A percentile compares a stretch with the other conserved stretches of the same genome.
These are phyloP conservation scores for Xerocomellus intermedius DNA, from an alignment of 768 basidiomycete species.

Conservation along the genomic window DNA sequence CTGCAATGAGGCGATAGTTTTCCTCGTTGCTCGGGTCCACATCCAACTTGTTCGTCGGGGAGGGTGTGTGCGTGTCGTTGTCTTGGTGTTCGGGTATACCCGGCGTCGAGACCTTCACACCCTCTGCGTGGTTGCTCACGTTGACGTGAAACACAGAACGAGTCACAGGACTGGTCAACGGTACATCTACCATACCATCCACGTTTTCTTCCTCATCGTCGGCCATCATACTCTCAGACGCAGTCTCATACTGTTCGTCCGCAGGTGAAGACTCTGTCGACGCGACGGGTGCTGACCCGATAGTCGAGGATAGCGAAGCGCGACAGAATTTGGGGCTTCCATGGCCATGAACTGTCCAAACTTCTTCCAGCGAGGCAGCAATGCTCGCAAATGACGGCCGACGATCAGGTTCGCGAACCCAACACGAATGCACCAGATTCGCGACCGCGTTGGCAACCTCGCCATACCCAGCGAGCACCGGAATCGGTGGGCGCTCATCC, in stretches of 20 bases:
- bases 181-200: conserved; percentile 16
- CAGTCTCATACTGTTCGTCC: conserved; percentile 29
- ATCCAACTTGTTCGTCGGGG: conserved; percentile 37
- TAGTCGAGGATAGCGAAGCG: not conserved
- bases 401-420: conserved; percentile 50
- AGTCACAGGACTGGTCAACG: conserved; percentile 16
- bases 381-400: conserved; percentile 55
- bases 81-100: not conserved
- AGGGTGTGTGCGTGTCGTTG: conserved; percentile 22
- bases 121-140: conserved; percentile 3
- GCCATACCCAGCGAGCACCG: conserved; percentile 33
- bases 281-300: not conserved
- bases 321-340: not conserved
- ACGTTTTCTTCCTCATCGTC: conserved; percentile 12
- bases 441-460: conserved; percentile 34
- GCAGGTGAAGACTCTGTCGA: conserved; percentile 19
- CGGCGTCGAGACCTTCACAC: conserved; percentile 22
- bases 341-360: conserved; percentile 40
- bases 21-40: conserved; percentile 56
- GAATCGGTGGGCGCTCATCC: conserved; percentile 51
- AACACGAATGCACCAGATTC: conserved; percentile 52
- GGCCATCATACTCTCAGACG: conserved; percentile 23
- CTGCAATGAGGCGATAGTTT: conserved; percentile 56
- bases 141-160: not conserved
- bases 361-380: conserved; percentile 42